These are phyloP conservation scores for Xylaria sp. DNA, from an alignment of 2,329 filamentous ascomycete species.

Conservation along the genomic window DNA sequence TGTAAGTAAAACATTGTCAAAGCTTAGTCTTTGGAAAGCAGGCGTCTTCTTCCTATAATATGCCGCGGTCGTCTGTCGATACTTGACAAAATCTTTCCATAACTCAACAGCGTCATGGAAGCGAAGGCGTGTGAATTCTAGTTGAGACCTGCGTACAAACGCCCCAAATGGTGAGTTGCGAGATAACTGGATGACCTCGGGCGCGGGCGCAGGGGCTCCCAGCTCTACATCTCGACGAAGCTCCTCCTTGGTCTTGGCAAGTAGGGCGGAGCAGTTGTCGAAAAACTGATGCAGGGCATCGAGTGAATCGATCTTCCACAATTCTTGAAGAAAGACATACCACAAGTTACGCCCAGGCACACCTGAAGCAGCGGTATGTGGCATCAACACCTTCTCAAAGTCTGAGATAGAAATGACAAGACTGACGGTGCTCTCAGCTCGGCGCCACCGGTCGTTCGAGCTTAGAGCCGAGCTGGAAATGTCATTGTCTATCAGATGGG, in stretches of 20 bases:
- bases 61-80: conserved; percentile 77
- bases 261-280: conserved; percentile 63
- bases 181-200: conserved; percentile 69
- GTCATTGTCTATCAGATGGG: conserved; percentile 68
- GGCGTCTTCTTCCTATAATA: conserved; percentile 72
- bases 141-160: conserved; percentile 78
- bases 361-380: conserved; percentile 62
- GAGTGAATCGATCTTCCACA: conserved; percentile 87
- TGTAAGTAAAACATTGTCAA: conserved; percentile 65
- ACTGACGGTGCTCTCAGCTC: conserved; percentile 60
- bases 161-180: conserved; percentile 81
- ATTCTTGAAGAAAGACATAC: conserved; percentile 81
- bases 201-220: conserved; percentile 59
- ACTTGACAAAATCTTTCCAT: conserved; percentile 85
- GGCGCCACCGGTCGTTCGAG: conserved; percentile 55
- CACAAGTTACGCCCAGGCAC: conserved; percentile 84
- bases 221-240: conserved; percentile 64
- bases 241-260: conserved; percentile 72
- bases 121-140: conserved; percentile 82
- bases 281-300: conserved; percentile 85
- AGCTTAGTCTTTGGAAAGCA: conserved; percentile 64
- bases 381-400: conserved; percentile 67
- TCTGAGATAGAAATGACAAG: conserved; percentile 65
- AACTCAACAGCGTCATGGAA: conserved; percentile 82
- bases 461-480: conserved; percentile 47